A percentile compares a stretch with the other conserved stretches of the same genome.
phyloP scores from a whole-genome alignment of 257 asterid species.

The Dorcoceras hygrometricum region DNA sequence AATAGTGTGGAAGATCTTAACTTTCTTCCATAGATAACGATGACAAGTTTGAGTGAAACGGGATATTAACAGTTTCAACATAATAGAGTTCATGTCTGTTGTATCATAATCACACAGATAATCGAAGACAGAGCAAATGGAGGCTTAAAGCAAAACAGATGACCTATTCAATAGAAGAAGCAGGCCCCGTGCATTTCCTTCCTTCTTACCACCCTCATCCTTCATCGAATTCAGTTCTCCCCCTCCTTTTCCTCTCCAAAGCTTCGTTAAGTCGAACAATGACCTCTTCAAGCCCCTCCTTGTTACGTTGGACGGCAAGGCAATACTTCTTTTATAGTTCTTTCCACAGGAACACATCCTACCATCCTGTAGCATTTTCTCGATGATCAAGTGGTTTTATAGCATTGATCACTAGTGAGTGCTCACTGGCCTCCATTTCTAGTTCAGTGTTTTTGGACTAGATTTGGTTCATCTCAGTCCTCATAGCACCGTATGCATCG shows the following conservation, averaged over 20 bases:
- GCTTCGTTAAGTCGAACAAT: slow-evolving; percentile 76
- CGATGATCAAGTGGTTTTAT: slow-evolving; percentile 78
- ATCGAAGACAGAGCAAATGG: not conserved
- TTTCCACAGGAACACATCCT: slow-evolving; percentile 95
- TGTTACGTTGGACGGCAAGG: slow-evolving; percentile 91
- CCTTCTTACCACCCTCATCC: slow-evolving; percentile 77
- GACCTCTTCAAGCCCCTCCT: slow-evolving; percentile 94
- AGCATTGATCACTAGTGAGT: slow-evolving; percentile 86
- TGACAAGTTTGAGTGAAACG: not conserved
- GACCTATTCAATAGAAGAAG: slow-evolving; percentile 43
- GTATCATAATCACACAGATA: not conserved
- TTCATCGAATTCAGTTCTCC: slow-evolving; percentile 64
- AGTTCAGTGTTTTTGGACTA: slow-evolving; percentile 87
- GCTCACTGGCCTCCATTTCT: slow-evolving; percentile 95
- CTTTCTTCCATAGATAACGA: not conserved
- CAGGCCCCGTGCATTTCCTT: slow-evolving; percentile 85
- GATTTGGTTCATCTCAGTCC: slow-evolving; percentile 76
- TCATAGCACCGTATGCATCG: slow-evolving; percentile 64
- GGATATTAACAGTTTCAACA: not conserved
- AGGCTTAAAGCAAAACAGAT: not conserved
- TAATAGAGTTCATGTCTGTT: not conserved
- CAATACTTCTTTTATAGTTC: slow-evolving; percentile 78
- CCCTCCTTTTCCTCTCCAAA: slow-evolving; percentile 84
- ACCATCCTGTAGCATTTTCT: slow-evolving; percentile 94
- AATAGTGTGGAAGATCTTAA: too few species aligned